Base-by-base conservation (phyloP, 352 stramenopile species). In the Globisporangium abappressorium region DNA sequence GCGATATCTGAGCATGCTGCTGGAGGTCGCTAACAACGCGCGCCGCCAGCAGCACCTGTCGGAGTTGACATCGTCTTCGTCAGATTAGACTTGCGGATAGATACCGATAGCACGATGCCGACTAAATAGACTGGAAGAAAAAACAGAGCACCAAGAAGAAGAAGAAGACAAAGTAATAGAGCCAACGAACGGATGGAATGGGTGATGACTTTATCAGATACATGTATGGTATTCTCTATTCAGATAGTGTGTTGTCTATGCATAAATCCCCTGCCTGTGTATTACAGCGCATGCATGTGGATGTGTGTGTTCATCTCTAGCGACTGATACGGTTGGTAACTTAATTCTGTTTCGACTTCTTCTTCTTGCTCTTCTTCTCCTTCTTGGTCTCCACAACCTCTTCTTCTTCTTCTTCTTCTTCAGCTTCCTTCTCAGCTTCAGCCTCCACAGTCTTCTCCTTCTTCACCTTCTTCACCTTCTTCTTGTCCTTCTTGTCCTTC, bases 1-100 rank as follows among this genome's bases (percentile, higher is more conserved):
- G 36, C 73, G 84, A 65, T 78, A 91, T 64, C 63, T 93, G 59
- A 89, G 80, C 41, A 88, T 88, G 75, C 59, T 89, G 49, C 76
- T 93, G 64, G 85, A 93, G 67, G 80, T 93, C 20, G 85, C 82
- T 22, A 86, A 72, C 51, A 79, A 77, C 34, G 71, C 66, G 7
- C 66, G 62, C 3, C 60, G 54, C 6, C 47, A 67, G 22, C 60
- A 47, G 41, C 65, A 62, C 56, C 15, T 41, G 15, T 22, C 20
- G 24, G 26, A 33, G 24, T 9, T 28, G 57, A 24, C 41, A 18
- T 28, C 36, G 14, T 43, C 28, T 30, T n/a, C 14, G 3, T 20
- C 54, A 22, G 28, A 59, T n/a, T 46, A 33, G 28, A 33, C 28
- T 33, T 33, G 28, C 28, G 28, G 28, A 33, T 33, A 33, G 28